Percentiles rank a stretch among this genome's conserved stretches.
Conservation (phyloP, 1,284 basidiomycete genomes). For the Caloboletus inedulis region DNA sequence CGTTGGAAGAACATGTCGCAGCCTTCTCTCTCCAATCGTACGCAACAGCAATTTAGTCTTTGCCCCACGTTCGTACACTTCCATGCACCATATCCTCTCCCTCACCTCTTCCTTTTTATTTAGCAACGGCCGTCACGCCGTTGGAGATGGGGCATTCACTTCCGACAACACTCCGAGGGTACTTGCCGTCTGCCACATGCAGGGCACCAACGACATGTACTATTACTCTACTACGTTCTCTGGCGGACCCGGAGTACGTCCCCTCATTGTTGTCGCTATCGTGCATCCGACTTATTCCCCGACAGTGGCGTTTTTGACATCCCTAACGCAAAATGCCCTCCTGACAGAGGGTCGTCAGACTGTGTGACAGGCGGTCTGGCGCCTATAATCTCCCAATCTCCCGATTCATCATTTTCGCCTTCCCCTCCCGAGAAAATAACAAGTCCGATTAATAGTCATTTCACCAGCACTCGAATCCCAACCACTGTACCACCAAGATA, state of each 20-base stretch:
- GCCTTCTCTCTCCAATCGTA: slow-evolving; percentile 61
- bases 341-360: slow-evolving; percentile 85
- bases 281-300: slow-evolving; percentile 5
- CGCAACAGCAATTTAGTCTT: slow-evolving; percentile 82
- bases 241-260: slow-evolving; percentile 78
- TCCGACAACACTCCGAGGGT: slow-evolving; percentile 76
- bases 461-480: slow-evolving; percentile 27
- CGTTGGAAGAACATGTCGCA: slow-evolving; percentile 82
- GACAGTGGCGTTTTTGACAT: slow-evolving; percentile 88
- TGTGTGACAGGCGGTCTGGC: slow-evolving; percentile 88
- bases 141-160: slow-evolving; percentile 87
- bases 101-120: slow-evolving; percentile 12
- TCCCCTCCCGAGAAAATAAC: slow-evolving; percentile 37
- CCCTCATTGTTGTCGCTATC: slow-evolving; percentile 2
- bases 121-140: slow-evolving; percentile 90
- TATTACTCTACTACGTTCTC: slow-evolving; percentile 87
- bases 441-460: slow-evolving; percentile 33
- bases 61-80: slow-evolving; percentile 69
- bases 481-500: slow-evolving; percentile 39
- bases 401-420: slow-evolving; percentile 39
- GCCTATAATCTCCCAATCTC: slow-evolving; percentile 51
- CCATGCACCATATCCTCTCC: slow-evolving; percentile 7
- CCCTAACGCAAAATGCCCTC: slow-evolving; percentile 85
- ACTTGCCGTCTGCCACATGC: slow-evolving; percentile 77
- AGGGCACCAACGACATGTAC: slow-evolving; percentile 76